A percentile compares a stretch with the other conserved stretches of the same genome.
These are phyloP conservation scores for Bremia lactucae DNA, from an alignment of 352 stramenopile species.

Conservation along the genomic window DNA sequence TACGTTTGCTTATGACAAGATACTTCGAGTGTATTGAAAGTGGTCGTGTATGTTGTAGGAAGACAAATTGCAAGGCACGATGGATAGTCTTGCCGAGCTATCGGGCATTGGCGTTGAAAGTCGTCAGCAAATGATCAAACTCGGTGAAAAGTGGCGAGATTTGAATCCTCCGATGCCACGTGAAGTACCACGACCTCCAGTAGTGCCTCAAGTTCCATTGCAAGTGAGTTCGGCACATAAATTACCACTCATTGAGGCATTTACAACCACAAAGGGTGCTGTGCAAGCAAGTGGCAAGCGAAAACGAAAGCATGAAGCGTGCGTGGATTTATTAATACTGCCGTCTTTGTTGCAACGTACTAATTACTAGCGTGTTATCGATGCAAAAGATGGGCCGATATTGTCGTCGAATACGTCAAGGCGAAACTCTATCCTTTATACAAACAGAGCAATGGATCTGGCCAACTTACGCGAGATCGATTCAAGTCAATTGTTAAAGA, in stretches of 20 bases:
- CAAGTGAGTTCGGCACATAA: constrained; percentile 7
- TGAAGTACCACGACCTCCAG: constrained; percentile 6
- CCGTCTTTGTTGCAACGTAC: no score
- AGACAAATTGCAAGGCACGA: constrained; percentile 18
- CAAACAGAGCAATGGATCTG: constrained; percentile 35
- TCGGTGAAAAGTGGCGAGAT: constrained; percentile 29
- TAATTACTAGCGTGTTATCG: no score
- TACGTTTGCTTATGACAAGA: constrained; percentile 9
- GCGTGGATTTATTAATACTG: no score
- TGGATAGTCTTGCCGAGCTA: constrained; percentile 26
- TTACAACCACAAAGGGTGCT: constrained; percentile 28
- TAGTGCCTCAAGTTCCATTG: constrained; percentile 7
- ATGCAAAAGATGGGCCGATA: constrained; percentile 28
- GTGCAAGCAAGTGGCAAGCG: constrained; percentile 22
- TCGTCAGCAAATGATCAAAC: constrained; percentile 27
- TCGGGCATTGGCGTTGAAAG: constrained; percentile 24
- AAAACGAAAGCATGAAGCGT: constrained; percentile 37
- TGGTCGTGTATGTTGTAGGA: constrained; percentile 17
- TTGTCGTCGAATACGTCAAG: constrained; percentile 71
- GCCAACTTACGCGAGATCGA: constrained; percentile 55
- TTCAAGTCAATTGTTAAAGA: constrained; percentile 78
- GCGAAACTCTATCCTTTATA: constrained; percentile 71
- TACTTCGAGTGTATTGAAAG: background rate
- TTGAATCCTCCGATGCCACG: constrained; percentile 26
- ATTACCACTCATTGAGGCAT: constrained; percentile 34